Conservation (phyloP, 306 rosid species). For the Luffa aegyptiaca region DNA sequence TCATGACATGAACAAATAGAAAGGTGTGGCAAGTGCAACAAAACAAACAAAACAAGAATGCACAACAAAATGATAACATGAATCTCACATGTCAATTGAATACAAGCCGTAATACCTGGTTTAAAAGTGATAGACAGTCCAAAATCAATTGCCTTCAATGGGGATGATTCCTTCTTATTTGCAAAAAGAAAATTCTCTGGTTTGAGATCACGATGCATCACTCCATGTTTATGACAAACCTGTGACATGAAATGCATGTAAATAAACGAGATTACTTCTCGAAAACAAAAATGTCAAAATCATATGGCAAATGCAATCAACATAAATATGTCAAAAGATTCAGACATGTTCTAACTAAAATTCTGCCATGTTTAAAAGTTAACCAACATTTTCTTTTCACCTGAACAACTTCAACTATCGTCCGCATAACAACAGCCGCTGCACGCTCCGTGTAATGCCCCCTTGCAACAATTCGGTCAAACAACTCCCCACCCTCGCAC, state of each 20-base stretch:
- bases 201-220: constrained; percentile 59
- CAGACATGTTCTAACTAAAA: background rate
- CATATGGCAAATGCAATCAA: background rate
- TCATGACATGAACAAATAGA: background rate
- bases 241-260: constrained; percentile 13
- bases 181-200: constrained; percentile 50
- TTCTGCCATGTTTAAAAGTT: background rate
- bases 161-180: constrained; percentile 46
- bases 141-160: constrained; percentile 53
- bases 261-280: background rate
- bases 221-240: constrained; percentile 51
- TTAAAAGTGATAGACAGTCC: constrained; percentile 44
- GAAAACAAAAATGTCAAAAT: background rate
- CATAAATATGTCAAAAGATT: background rate
- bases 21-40: background rate
- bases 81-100: background rate
- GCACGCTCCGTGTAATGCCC: constrained; percentile 60
- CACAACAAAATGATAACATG: background rate
- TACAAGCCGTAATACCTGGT: constrained; percentile 27
- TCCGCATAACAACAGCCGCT: constrained; percentile 42
- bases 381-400: constrained; percentile 11
- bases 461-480: constrained; percentile 53
- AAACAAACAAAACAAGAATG: background rate
- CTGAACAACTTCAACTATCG: constrained; percentile 52
- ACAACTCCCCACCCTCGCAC: constrained; percentile 52